Evolutionary conservation across 495 filamentous ascomycete genomes (phyloP), one percentile per base, ranked within the genome.

Genomic region (Neurospora terricola): DNA sequence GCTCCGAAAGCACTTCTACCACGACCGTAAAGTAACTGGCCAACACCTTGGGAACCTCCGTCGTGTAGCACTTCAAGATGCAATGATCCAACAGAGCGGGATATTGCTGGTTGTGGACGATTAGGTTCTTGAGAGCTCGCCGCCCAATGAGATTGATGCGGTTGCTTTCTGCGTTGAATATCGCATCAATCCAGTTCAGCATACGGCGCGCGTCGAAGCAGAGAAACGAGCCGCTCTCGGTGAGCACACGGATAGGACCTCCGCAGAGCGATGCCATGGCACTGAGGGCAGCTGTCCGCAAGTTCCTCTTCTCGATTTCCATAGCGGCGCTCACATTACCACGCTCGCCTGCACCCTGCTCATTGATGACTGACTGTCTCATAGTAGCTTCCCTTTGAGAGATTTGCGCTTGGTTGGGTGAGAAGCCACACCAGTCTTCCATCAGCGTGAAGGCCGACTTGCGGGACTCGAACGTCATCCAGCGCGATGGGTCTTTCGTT

Each of bases 361-460:
- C 86, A 72, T 89, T 85, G 38, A 96, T 89, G 68, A 94, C 85
- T 27, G 91, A 91, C 76, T 93, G 91, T 73, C 92, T 86, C 92
- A 98, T 96, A 66, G 87, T 91, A 71, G 97, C 92, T 84, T 98
- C 96, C 71, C 94, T 86, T 72, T 92, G 89, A 18, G 90, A 88
- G 42, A 97, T 93, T 72, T 94, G 91, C 39, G 83, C 82, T 77
- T 94, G 94, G 79, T 98, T 97, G 7, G 96, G 93, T 0, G 96
- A 97, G 80, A 96, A 96, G 0, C 96, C 96, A 82, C 96, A 98
- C 96, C 96, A 99, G 72, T 98, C 95, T 79, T 98, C 95, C 94
- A 99, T 98, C 39, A 98, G 82, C 6, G 94, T 90, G 78, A 98
- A 99, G 7, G 94, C 90, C 11, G 96, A 97, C 77, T 97, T 94